Percentiles rank a stretch among this genome's conserved stretches.
Evolutionary conservation across 805 yeast genomes (phyloP).

Genomic region (Saccharomycopsis lassenensis): DNA sequence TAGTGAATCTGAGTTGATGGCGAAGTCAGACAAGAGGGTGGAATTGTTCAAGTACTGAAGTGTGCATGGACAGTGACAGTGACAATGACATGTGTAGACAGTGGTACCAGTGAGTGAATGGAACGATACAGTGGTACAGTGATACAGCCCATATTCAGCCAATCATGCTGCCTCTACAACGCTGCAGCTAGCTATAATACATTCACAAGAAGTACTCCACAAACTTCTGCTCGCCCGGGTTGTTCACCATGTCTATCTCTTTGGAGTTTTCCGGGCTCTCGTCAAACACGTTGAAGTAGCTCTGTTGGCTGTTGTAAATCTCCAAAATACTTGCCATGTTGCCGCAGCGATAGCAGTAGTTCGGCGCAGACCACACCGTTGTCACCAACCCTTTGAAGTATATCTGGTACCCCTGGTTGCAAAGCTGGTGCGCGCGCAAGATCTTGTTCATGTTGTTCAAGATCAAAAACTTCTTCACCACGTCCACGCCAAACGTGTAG

Average conservation of each 20-base stretch:
- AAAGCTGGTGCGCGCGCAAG: constrained; percentile 89
- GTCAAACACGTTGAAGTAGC: constrained; percentile 83
- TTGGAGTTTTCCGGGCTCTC: constrained; percentile 91
- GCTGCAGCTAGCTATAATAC: too few relatives aligned
- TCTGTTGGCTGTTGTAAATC: constrained; percentile 55
- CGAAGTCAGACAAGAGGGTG: too few relatives aligned
- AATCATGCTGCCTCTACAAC: too few relatives aligned
- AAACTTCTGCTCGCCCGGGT: constrained; percentile 17
- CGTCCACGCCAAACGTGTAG: constrained; percentile 85
- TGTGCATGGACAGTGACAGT: too few relatives aligned
- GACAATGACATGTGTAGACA: too few relatives aligned
- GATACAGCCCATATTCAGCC: too few relatives aligned
- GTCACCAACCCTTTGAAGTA: constrained; percentile 85
- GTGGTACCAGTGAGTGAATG: too few relatives aligned
- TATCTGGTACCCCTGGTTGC: constrained; percentile 92
- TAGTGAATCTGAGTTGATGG: too few relatives aligned
- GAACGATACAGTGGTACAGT: too few relatives aligned
- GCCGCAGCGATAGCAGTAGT: constrained; percentile 94
- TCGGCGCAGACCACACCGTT: constrained; percentile 98
- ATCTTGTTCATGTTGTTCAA: constrained; percentile 73
- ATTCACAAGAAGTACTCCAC: constrained; percentile 32
- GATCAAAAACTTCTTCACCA: constrained; percentile 75
- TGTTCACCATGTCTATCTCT: constrained; percentile 20
- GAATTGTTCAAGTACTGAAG: too few relatives aligned
- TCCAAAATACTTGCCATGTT: constrained; percentile 96